Conservation (phyloP, 164 flowering plant species). For the Vitis rupestris region DNA sequence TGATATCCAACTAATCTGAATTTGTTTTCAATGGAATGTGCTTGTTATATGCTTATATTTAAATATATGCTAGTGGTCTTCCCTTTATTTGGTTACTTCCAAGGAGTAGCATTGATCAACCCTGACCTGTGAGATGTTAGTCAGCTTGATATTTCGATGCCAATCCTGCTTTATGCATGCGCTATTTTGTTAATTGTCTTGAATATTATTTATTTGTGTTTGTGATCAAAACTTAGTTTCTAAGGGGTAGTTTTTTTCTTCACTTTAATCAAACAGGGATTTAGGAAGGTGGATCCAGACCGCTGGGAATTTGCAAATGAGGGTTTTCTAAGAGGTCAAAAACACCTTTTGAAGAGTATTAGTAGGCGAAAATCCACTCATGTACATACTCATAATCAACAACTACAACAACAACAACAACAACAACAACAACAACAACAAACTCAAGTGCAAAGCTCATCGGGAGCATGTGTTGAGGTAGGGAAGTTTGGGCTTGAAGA, state of each 20-base stretch:
- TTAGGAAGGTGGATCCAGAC: conserved; percentile 46
- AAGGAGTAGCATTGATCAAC: not conserved
- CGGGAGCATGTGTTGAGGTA: conserved; percentile 63
- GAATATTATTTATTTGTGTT: too few species aligned
- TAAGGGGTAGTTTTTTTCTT: not conserved
- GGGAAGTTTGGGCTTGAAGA: conserved; percentile 69
- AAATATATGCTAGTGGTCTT: too few species aligned
- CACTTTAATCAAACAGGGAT: conserved; percentile 41
- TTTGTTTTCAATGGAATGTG: not conserved
- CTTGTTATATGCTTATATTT: not conserved
- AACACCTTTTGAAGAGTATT: conserved; percentile 38
- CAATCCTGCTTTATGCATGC: too few species aligned
- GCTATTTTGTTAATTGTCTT: too few species aligned
- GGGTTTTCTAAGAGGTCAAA: conserved; percentile 44
- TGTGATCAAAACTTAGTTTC: too few species aligned
- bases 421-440: conserved; percentile 21
- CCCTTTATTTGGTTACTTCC: not conserved
- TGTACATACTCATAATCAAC: conserved; percentile 17
- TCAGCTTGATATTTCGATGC: not conserved
- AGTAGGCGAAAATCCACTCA: conserved; percentile 38
- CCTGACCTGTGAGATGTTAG: not conserved
- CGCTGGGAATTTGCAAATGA: conserved; percentile 54
- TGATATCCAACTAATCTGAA: not conserved
- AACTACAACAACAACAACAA: conserved; percentile 2
- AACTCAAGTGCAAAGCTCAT: conserved; percentile 31